Conservation (phyloP, 2,329 filamentous ascomycete genomes). For the Phialophora tarda region DNA sequence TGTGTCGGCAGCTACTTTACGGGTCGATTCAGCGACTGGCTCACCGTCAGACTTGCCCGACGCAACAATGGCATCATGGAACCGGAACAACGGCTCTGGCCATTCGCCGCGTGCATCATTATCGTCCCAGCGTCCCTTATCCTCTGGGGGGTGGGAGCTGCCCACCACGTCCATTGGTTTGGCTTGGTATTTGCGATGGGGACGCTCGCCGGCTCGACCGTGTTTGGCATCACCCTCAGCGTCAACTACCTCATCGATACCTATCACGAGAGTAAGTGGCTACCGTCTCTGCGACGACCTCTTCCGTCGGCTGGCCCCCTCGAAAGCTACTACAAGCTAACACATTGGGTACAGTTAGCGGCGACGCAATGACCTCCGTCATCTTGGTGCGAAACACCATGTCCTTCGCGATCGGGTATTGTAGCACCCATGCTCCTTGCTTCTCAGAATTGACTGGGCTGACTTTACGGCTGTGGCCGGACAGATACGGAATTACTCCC, state of each 20-base stretch:
- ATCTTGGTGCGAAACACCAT: conserved; percentile 59
- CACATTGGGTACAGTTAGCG: conserved; percentile 44
- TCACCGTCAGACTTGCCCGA: conserved; percentile 38
- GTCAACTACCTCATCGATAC: conserved; percentile 57
- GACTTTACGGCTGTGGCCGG: neutral
- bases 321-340: neutral
- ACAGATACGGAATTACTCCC: conserved; percentile 54
- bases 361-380: conserved; percentile 58
- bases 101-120: conserved; percentile 45
- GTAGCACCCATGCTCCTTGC: neutral
- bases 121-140: conserved; percentile 55
- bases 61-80: conserved; percentile 41
- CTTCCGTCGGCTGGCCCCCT: neutral
- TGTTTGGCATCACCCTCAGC: conserved; percentile 53
- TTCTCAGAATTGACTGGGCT: neutral
- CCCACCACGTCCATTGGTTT: conserved; percentile 56
- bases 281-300: neutral
- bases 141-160: conserved; percentile 60
- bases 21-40: conserved; percentile 40
- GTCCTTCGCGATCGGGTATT: conserved; percentile 53
- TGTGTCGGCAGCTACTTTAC: conserved; percentile 33
- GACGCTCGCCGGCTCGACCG: conserved; percentile 53
- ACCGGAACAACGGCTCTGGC: conserved; percentile 42
- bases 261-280: conserved; percentile 49
- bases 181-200: conserved; percentile 58